Evolutionary conservation across 2,329 filamentous ascomycete species (phyloP).

Genomic region (Penicillium janthinellum): DNA sequence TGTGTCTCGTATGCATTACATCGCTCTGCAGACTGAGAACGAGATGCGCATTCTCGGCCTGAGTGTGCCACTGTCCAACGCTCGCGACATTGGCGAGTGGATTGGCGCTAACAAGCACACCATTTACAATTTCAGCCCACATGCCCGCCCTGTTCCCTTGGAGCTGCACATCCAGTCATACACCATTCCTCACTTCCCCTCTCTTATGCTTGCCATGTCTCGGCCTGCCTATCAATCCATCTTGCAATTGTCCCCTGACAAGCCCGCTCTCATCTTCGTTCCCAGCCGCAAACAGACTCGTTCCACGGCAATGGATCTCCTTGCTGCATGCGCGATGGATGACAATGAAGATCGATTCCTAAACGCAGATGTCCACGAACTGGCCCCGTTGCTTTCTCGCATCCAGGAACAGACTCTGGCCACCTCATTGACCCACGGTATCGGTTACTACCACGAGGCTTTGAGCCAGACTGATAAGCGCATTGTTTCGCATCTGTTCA

Average conservation of each 20-base stretch:
- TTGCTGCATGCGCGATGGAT: slow-evolving; percentile 83
- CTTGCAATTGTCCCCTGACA: slow-evolving; percentile 81
- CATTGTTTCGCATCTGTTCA: slow-evolving; percentile 90
- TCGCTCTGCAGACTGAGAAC: slow-evolving; percentile 82
- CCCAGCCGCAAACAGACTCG: slow-evolving; percentile 92
- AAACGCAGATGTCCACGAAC: slow-evolving; percentile 78
- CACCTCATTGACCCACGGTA: slow-evolving; percentile 87
- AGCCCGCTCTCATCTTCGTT: slow-evolving; percentile 89
- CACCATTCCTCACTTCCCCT: slow-evolving; percentile 94
- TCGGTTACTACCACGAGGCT: slow-evolving; percentile 97
- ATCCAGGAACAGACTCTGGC: slow-evolving; percentile 85
- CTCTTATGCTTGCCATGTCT: slow-evolving; percentile 97
- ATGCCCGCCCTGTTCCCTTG: slow-evolving; percentile 82
- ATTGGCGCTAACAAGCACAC: slow-evolving; percentile 97
- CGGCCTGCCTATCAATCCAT: slow-evolving; percentile 90
- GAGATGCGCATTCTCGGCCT: slow-evolving; percentile 85
- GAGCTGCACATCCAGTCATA: slow-evolving; percentile 96
- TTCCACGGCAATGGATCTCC: slow-evolving; percentile 79
- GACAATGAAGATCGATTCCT: slow-evolving; percentile 94
- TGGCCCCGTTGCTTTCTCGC: slow-evolving; percentile 77
- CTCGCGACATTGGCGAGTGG: slow-evolving; percentile 94
- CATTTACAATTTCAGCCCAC: slow-evolving; percentile 97
- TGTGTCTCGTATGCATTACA: slow-evolving; percentile 97
- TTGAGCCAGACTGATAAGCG: slow-evolving; percentile 85
- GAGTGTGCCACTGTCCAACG: slow-evolving; percentile 89